phyloP scores from a whole-genome alignment of 257 asterid genomes.

The Lavandula angustifolia region DNA sequence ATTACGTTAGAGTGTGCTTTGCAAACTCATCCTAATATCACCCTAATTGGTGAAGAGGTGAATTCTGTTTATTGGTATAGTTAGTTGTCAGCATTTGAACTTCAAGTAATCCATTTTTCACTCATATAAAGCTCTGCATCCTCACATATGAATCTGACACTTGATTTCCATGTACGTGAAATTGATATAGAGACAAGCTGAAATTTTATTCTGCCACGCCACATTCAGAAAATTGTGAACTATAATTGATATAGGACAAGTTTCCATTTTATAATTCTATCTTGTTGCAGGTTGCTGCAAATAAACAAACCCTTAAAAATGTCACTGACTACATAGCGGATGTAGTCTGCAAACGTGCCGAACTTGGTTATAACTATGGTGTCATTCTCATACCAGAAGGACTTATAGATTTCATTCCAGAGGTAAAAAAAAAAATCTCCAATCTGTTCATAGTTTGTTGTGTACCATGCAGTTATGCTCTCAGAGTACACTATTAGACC shows the following conservation, averaged over 20 bases:
- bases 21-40: constrained; percentile 95
- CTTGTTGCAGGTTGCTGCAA: constrained; percentile 75
- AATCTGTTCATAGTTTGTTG: no score
- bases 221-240: neutral
- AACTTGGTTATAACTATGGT: constrained; percentile 86
- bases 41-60: constrained; percentile 99
- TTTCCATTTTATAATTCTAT: constrained; percentile 11
- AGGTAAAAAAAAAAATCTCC: constrained; percentile 46
- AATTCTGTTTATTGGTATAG: constrained; percentile 1
- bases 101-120: neutral
- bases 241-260: neutral
- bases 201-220: neutral
- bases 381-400: constrained; percentile 99
- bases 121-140: neutral
- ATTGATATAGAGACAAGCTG: neutral
- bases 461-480: neutral
- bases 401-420: constrained; percentile 97
- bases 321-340: constrained; percentile 86
- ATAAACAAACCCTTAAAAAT: constrained; percentile 80
- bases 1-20: constrained; percentile 95
- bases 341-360: constrained; percentile 87
- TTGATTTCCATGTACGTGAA: constrained; percentile 7
- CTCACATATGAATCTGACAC: neutral
- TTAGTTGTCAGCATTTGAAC: no score
- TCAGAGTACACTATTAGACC: neutral